Percentiles rank a stretch among this genome's conserved stretches.
Evolutionary conservation across 2,329 filamentous ascomycete species (phyloP).

Genomic region (Trichoderma arundinaceum): DNA sequence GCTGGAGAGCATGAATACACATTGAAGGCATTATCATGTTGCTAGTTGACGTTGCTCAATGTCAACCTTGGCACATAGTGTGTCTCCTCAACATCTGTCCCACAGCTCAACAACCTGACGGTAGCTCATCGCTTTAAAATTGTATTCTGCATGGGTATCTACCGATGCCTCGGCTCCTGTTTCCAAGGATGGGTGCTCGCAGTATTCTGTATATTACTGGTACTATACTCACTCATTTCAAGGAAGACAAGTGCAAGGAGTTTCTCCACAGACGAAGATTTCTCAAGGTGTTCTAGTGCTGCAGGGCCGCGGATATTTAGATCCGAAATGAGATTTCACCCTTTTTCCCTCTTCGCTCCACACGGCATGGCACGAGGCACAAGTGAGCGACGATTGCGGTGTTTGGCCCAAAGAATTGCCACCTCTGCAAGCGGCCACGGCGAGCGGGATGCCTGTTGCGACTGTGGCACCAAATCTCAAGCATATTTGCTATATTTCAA

Average conservation of each 20-base stretch:
- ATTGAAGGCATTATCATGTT: too few species aligned
- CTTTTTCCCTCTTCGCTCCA: slow-evolving; percentile 7
- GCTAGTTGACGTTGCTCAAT: too few species aligned
- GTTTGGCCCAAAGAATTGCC: slow-evolving; percentile 5
- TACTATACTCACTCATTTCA: too few species aligned
- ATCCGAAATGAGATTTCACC: slow-evolving; percentile 26
- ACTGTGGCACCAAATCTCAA: slow-evolving; percentile 21
- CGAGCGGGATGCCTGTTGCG: slow-evolving; percentile 2
- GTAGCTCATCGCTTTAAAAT: too few species aligned
- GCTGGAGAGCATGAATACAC: neutral
- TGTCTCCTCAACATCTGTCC: too few species aligned
- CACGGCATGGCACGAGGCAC: neutral
- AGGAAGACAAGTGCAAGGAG: neutral
- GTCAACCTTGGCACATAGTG: too few species aligned
- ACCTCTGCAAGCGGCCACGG: slow-evolving; percentile 16
- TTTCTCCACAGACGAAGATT: slow-evolving; percentile 12
- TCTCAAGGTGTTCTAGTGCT: slow-evolving; percentile 9
- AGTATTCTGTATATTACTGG: too few species aligned
- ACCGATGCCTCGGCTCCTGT: too few species aligned
- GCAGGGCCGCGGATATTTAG: slow-evolving; percentile 2
- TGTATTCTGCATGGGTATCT: too few species aligned
- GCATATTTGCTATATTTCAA: slow-evolving; percentile 8
- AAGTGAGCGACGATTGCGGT: neutral
- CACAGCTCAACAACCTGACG: too few species aligned
- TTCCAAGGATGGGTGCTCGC: too few species aligned